phyloP scores from a whole-genome alignment of 345 rosid species.

The Rubroshorea leprosula region DNA sequence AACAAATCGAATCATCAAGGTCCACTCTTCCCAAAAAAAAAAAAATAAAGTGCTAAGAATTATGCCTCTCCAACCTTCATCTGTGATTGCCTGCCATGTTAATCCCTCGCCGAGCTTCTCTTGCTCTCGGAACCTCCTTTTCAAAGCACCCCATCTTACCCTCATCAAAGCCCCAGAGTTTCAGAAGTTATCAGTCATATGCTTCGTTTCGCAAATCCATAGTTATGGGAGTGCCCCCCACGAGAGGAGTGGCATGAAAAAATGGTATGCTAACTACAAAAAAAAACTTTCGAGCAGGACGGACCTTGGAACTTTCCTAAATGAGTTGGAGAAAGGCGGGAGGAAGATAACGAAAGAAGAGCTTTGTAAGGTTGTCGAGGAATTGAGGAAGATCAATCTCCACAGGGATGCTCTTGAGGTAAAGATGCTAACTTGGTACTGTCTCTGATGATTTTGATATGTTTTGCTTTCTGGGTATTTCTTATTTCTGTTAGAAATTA shows the following conservation, averaged over 20 bases:
- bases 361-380: slow-evolving; percentile 85
- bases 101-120: slow-evolving; percentile 41
- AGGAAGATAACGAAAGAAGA: slow-evolving; percentile 77
- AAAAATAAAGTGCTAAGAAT: slow-evolving; percentile 1
- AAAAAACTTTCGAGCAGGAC: slow-evolving; percentile 70
- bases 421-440: background rate
- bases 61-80: slow-evolving; percentile 54
- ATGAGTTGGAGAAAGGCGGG: slow-evolving; percentile 63
- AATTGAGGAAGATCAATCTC: slow-evolving; percentile 78
- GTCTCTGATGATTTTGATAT: background rate
- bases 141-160: slow-evolving; percentile 17
- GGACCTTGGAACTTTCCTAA: slow-evolving; percentile 64
- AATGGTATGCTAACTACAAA: slow-evolving; percentile 77
- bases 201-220: slow-evolving; percentile 63
- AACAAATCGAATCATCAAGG: too few relatives aligned
- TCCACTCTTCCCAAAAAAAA: too few relatives aligned
- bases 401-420: slow-evolving; percentile 83
- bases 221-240: slow-evolving; percentile 69
- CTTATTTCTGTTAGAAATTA: background rate
- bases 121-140: slow-evolving; percentile 32
- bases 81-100: slow-evolving; percentile 38
- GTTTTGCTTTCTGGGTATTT: background rate
- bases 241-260: slow-evolving; percentile 64
- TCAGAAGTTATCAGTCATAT: slow-evolving; percentile 23
- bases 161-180: slow-evolving; percentile 17